phyloP scores from a whole-genome alignment of 2,329 filamentous ascomycete genomes.

The Curvularia eragrostidis region DNA sequence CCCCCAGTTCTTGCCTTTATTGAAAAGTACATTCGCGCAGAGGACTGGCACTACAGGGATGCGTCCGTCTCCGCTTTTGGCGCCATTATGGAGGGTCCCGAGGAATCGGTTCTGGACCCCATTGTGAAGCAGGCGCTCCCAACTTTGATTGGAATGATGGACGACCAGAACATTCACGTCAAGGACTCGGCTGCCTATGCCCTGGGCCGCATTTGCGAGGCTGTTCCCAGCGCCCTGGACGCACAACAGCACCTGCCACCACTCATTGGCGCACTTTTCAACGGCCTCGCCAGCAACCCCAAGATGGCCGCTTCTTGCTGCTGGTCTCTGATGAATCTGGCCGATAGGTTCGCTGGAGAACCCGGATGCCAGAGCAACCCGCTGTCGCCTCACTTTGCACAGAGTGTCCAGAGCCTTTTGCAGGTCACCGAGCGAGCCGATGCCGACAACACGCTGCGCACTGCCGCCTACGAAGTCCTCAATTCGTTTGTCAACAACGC shows the following conservation, averaged over 20 bases:
- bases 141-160: constrained; percentile 90
- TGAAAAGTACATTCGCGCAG: constrained; percentile 84
- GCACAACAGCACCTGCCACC: constrained; percentile 80
- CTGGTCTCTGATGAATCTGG: constrained; percentile 98
- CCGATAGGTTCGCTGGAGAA: constrained; percentile 92
- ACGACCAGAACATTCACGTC: constrained; percentile 86
- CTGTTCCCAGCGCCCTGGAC: constrained; percentile 90
- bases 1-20: constrained; percentile 88
- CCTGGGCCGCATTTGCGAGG: constrained; percentile 93
- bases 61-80: constrained; percentile 97
- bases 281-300: constrained; percentile 84
- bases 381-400: constrained; percentile 89
- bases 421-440: constrained; percentile 83
- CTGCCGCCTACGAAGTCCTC: constrained; percentile 95
- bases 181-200: constrained; percentile 96
- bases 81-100: constrained; percentile 98
- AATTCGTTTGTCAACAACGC: constrained; percentile 93
- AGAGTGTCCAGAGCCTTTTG: constrained; percentile 85
- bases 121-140: constrained; percentile 95
- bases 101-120: constrained; percentile 88
- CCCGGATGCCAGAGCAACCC: constrained; percentile 79
- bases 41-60: constrained; percentile 95
- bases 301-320: constrained; percentile 99
- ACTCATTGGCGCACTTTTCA: constrained; percentile 87
- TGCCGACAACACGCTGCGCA: constrained; percentile 86